phyloP scores from a whole-genome alignment of 1,284 basidiomycete species.

The Heterobasidion annosum region DNA sequence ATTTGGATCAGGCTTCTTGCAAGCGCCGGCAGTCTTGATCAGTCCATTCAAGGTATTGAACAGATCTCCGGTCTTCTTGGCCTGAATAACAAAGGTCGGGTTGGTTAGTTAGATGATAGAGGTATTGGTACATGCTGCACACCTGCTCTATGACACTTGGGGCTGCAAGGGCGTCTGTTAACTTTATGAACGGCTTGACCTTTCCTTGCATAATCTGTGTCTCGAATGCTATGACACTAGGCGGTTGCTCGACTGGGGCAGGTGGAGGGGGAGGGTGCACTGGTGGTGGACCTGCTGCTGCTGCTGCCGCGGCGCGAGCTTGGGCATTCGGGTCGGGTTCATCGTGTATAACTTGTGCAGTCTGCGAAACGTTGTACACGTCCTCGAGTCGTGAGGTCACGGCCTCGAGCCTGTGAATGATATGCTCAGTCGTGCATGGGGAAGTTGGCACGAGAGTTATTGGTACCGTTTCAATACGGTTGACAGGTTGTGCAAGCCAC shows the following conservation, averaged over 20 bases:
- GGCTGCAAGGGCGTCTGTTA: conserved; percentile 71
- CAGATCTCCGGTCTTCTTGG: conserved; percentile 58
- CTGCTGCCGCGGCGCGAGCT: conserved; percentile 21
- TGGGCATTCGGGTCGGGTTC: conserved; percentile 14
- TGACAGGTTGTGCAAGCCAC: conserved; percentile 27
- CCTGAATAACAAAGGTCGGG: conserved; percentile 33
- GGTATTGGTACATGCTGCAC: conserved; percentile 19
- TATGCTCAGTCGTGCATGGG: conserved; percentile 4
- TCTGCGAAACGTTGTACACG: conserved; percentile 25
- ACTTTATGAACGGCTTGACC: conserved; percentile 64
- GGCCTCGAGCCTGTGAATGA: conserved; percentile 65
- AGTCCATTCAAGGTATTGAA: conserved; percentile 65
- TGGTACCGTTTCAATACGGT: conserved; percentile 77
- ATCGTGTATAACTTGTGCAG: not conserved
- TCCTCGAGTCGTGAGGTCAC: conserved; percentile 94
- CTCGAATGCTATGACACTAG: conserved; percentile 68
- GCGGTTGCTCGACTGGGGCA: conserved; percentile 37
- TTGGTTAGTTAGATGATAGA: not conserved
- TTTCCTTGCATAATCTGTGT: conserved; percentile 65
- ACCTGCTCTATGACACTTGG: conserved; percentile 72
- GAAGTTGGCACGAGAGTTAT: conserved; percentile 1
- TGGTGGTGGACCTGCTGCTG: conserved; percentile 29
- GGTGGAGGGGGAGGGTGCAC: conserved; percentile 32
- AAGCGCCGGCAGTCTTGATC: conserved; percentile 61
- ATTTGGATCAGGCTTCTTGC: conserved; percentile 72